Base-by-base conservation (phyloP, 768 basidiomycete species). In the Auriculariales sp. region DNA sequence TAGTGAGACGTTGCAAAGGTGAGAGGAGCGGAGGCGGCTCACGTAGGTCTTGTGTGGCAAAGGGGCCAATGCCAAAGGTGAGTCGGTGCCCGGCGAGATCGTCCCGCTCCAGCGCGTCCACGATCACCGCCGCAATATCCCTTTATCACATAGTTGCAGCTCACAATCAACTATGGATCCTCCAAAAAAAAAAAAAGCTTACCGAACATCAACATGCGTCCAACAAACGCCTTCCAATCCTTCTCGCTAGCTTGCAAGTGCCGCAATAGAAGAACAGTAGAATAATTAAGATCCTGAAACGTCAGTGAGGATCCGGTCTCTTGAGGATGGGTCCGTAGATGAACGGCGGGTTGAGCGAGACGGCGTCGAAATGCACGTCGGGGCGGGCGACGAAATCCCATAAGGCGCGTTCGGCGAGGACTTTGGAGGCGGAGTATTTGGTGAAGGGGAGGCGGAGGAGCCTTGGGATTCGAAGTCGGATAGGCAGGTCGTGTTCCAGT, bases 291-390 rank as follows among this genome's bases (percentile, higher is more conserved):
- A 64, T 62, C 64, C 71, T 72, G 51, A 74, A 57, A 33, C 56
- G 48, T 27, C 66, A 66, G 30, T 62, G 60, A n/a, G 51, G 55
- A 22, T 59, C 57, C 42, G 65, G 61, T 45, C 68, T 62, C 53
- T 72, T 68, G 35, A 69, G 62, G 45, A 66, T 57, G 0, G 64
- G 64, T 4, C 46, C 51, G 19, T 53, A 56, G 25, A 57, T 30
- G 50, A 63, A 74, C 10, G 79, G 75, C 19, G 79, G 79, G 56
- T 74, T 74, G 33, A 80, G 52, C 6, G 70, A 69, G 1, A 68
- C 64, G 22, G 81, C 54, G 53, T 79, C 79, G 73, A 73, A 79
- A 1, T 58, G 52, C 22, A 75, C 57, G 31, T 64, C 59, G 11
- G 31, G 44, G 49, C 74, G 71, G 7, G 52, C 17, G 45, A 62